Percentiles rank a stretch among this genome's conserved stretches.
Conservation (phyloP, 2,329 filamentous ascomycete genomes). For the Colletotrichum phormii region DNA sequence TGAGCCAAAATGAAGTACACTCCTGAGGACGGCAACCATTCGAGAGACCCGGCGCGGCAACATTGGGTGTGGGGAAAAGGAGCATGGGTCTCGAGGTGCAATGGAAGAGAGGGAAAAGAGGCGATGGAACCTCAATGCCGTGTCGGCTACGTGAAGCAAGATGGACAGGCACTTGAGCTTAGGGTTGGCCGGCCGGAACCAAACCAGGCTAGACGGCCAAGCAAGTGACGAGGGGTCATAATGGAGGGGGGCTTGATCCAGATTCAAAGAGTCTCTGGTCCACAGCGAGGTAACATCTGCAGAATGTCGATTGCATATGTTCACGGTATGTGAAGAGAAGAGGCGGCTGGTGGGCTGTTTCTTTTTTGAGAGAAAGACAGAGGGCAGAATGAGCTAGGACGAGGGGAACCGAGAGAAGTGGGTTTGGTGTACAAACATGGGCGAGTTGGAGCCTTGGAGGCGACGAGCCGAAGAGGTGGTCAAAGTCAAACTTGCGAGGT, state of each 20-base stretch:
- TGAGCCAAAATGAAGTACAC: slow-evolving; percentile 7
- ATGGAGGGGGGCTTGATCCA: not conserved
- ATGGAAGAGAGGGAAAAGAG: slow-evolving; percentile 10
- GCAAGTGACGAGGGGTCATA: not conserved
- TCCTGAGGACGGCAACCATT: slow-evolving; percentile 20
- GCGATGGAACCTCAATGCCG: slow-evolving; percentile 35
- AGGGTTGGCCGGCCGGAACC: slow-evolving; percentile 6
- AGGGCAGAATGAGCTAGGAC: not conserved
- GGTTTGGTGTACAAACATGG: not conserved
- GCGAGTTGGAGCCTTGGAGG: not conserved
- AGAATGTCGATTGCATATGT: not conserved
- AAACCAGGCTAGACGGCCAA: not conserved
- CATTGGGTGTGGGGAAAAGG: slow-evolving; percentile 27
- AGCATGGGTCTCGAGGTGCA: slow-evolving; percentile 15
- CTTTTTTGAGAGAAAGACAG: not conserved
- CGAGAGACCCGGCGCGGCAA: slow-evolving; percentile 16
- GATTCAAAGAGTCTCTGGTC: not conserved
- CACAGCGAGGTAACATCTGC: not conserved
- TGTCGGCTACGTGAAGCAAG: slow-evolving; percentile 17
- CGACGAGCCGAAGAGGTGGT: slow-evolving; percentile 1
- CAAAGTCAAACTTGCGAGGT: not conserved
- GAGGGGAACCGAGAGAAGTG: not conserved
- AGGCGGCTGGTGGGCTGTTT: slow-evolving; percentile 1
- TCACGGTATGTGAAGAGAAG: not conserved
- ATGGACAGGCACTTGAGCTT: not conserved